Base-by-base conservation (phyloP, 768 basidiomycete species). In the Agaricus sinodeliciosus region DNA sequence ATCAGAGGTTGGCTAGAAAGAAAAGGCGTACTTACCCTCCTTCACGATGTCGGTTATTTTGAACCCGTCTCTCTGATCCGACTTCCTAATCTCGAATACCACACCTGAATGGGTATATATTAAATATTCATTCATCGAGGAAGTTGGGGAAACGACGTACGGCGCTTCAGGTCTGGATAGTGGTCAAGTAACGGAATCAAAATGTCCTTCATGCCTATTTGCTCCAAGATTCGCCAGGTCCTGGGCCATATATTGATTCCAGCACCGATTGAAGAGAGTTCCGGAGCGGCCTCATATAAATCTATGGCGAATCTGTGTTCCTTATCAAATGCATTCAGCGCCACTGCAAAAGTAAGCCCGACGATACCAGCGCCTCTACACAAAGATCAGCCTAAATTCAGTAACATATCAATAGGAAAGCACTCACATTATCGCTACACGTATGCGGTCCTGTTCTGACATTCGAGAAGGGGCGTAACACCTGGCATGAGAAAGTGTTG, bases 191-290 rank as follows among this genome's bases (percentile, higher is more conserved):
- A 36, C 16, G 49, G 48, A n/a, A 51, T 40, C 13, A 60, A 48
- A 5, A 48, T 50, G 15, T 50, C 48, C 13, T 46, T 51, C 41
- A 57, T 13, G 26, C 53, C 55, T 9, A 60, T 49, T 7, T 43
- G 15, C 36, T 49, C 50, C 43, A 56, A n/a, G 12, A 55, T 58
- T 31, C 58, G 50, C 55, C 50, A 54, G 12, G 54, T 57, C 41
- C 59, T 45, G 4, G 67, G 27, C 67, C 68, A 76, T 3, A 76
- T 55, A 3, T 61, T 64, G 42, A 78, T 69, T 0, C 75, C 76
- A 15, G 75, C 75, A 7, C 76, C 76, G 31, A 73, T 62, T 39
- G 73, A 70, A 2, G 67, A 66, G 39, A 77, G 66, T n/a, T 59
- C 58, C 0, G 69, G 57, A 1, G 73, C 64, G 8, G 70, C 65